Base-by-base conservation (phyloP, 352 stramenopile species). In the Phytophthora vignae region DNA sequence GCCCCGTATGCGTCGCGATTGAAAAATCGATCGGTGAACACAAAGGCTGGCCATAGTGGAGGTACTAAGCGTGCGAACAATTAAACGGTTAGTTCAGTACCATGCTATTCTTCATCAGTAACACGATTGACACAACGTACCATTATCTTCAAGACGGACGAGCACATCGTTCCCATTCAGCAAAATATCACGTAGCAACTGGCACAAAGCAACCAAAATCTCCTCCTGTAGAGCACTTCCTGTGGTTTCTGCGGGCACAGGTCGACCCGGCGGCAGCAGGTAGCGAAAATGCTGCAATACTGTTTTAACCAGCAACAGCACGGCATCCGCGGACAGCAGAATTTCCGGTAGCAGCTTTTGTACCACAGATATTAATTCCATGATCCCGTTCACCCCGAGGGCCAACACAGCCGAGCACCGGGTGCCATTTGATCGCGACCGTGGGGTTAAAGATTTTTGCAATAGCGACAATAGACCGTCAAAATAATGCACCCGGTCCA, bases 401-500 rank as follows among this genome's bases (percentile, higher is more conserved):
- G 73, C 54, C 5, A 96, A 55, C 8, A 93, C 66, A 1, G 86
- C 76, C 22, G 79, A 78, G 38, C 69, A 80, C 36, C 75, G 82
- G 7, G 67, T 57, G 3, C 73, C 73, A 64, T 60, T 85, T 15
- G 70, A 48, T 63, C 65, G 67, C 19, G 64, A 79, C 55, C 85
- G 80, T n/a, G 88, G 87, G 8, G 86, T 84, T 31, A 95, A 62
- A 1, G 78, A 76, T 60, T 96, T 96, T 69, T 96, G 90, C 29
- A 94, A 65, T 14, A 96, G 57, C 33, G 90, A 94, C 4, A 94
- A 42, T 3, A 96, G 69, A 1, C 88, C 88, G 38, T 95, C 85
- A 70, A 96, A 93, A 61, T 90, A 95, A n/a, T 81, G 81, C 42
- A 79, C 69, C n/a, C 83, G 73, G 58, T 96, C 84, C 42, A 96